Percentiles rank a stretch among this genome's conserved stretches.
Conservation (phyloP, 495 filamentous ascomycete genomes). For the Aspergillus bertholletiae region DNA sequence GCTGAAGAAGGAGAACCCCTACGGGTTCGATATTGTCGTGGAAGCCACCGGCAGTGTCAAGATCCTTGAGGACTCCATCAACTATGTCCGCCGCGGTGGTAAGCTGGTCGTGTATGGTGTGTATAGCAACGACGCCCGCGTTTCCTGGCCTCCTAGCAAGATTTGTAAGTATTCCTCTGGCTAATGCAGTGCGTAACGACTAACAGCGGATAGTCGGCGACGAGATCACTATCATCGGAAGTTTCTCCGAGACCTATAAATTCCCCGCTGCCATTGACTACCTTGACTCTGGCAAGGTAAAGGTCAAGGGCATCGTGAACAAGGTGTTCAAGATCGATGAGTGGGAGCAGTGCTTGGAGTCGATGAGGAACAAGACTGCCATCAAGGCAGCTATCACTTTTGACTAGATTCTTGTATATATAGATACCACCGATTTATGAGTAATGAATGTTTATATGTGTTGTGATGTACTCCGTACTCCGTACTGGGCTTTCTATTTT, state of each 20-base stretch:
- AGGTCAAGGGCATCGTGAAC: conserved; percentile 52
- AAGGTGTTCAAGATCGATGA: conserved; percentile 47
- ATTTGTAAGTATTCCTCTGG: conserved; percentile 43
- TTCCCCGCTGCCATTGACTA: conserved; percentile 71
- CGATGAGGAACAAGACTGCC: conserved; percentile 59
- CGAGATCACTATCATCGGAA: conserved; percentile 68
- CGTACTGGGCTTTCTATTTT: too few species aligned
- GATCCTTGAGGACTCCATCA: conserved; percentile 65
- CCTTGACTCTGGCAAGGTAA: conserved; percentile 63
- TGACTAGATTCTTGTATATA: conserved; percentile 39
- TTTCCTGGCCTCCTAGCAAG: conserved; percentile 64
- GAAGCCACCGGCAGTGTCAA: conserved; percentile 61
- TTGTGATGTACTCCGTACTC: neutral
- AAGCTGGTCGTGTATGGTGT: conserved; percentile 69
- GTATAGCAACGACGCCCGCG: conserved; percentile 56
- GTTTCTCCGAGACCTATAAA: conserved; percentile 69
- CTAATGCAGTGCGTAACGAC: conserved; percentile 9
- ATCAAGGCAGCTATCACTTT: conserved; percentile 72
- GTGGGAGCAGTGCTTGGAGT: conserved; percentile 42
- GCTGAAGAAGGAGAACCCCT: conserved; percentile 62
- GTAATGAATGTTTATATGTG: conserved; percentile 1
- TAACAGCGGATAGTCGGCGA: conserved; percentile 32
- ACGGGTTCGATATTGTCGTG: conserved; percentile 69
- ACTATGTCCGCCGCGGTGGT: conserved; percentile 65
- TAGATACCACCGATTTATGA: conserved; percentile 7